Conservation (phyloP, 1,284 basidiomycete genomes). For the Fistulina hepatica region DNA sequence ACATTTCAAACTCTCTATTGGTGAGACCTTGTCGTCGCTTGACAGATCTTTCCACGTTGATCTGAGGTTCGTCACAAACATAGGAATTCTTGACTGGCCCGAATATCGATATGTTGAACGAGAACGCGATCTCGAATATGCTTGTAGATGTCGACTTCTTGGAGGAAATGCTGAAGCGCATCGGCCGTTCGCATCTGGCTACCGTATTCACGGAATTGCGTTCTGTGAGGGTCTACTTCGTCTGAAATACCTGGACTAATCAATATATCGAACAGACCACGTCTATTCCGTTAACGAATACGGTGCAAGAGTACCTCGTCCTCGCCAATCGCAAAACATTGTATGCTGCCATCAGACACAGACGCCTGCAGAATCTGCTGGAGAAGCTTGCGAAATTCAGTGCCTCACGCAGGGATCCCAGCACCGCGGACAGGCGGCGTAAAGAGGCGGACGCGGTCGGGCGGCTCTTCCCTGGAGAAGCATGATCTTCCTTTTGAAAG, state of each 20-base stretch:
- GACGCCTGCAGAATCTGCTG: constrained; percentile 64
- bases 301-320: constrained; percentile 72
- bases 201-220: constrained; percentile 77
- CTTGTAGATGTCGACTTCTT: constrained; percentile 78
- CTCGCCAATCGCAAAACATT: constrained; percentile 62
- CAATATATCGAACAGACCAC: constrained; percentile 45
- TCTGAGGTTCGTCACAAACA: constrained; percentile 6
- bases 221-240: constrained; percentile 41
- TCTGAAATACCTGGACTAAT: constrained; percentile 3
- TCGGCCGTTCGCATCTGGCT: constrained; percentile 59
- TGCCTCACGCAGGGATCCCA: constrained; percentile 48
- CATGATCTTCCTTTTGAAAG: constrained; percentile 25
- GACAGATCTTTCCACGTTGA: background rate
- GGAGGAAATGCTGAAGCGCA: constrained; percentile 68
- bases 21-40: constrained; percentile 28
- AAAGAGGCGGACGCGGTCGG: constrained; percentile 74
- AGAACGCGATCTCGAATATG: constrained; percentile 78
- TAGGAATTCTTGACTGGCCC: constrained; percentile 73
- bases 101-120: constrained; percentile 76
- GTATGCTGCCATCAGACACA: constrained; percentile 64
- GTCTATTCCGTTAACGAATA: constrained; percentile 63
- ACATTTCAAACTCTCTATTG: constrained; percentile 83
- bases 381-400: constrained; percentile 72
- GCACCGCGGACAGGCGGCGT: constrained; percentile 56
- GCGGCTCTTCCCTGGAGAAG: constrained; percentile 56